These are phyloP conservation scores for Candida glaebosa DNA, from an alignment of 805 yeast genomes.

Conservation along the genomic window DNA sequence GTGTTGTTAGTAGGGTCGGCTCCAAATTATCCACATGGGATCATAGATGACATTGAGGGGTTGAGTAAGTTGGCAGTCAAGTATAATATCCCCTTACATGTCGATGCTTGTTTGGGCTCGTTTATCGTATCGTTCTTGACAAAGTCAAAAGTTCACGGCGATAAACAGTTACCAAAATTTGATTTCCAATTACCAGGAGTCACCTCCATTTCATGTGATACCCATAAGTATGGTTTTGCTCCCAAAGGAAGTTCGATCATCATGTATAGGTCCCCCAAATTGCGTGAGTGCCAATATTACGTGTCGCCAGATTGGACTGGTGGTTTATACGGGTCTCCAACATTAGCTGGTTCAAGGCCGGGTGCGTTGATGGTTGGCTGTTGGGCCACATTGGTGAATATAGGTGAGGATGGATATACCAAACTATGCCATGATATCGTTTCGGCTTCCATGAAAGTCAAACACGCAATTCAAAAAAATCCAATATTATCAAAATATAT, in stretches of 20 bases:
- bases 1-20: conserved; percentile 88
- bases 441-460: conserved; percentile 57
- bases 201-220: conserved; percentile 98
- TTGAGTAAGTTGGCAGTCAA: conserved; percentile 63
- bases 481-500: conserved; percentile 51
- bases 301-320: conserved; percentile 86
- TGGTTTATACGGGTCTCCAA: conserved; percentile 94
- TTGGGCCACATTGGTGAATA: conserved; percentile 85
- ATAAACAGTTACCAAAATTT: conserved; percentile 48
- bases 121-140: conserved; percentile 80
- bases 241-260: conserved; percentile 94
- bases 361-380: conserved; percentile 98
- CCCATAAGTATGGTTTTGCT: conserved; percentile 98
- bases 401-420: conserved; percentile 83
- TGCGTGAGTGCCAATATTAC: conserved; percentile 81
- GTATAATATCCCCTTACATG: conserved; percentile 82
- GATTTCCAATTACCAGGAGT: conserved; percentile 87
- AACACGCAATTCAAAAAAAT: conserved; percentile 39
- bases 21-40: conserved; percentile 96
- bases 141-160: conserved; percentile 50
- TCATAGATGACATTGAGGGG: conserved; percentile 80
- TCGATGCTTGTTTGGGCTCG: conserved; percentile 94
- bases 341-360: conserved; percentile 94
- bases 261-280: conserved; percentile 71
- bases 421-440: conserved; percentile 67